Conservation (phyloP, 1,284 basidiomycete genomes). For the Leccinum idahoense region DNA sequence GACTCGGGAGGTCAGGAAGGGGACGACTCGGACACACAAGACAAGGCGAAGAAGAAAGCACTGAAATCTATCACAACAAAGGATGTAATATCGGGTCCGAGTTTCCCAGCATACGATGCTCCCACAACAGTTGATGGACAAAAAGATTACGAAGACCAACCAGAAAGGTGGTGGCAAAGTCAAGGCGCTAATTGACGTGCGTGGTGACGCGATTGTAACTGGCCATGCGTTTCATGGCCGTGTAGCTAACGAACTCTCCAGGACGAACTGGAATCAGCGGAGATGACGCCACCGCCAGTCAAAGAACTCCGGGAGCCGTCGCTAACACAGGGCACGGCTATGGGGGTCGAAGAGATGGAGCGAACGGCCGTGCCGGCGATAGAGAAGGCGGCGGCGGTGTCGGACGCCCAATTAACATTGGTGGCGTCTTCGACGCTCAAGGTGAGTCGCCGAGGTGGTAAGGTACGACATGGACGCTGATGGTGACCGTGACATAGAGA, state of each 20-base stretch:
- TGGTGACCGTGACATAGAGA: not conserved
- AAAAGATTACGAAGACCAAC: not conserved
- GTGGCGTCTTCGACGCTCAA: not conserved
- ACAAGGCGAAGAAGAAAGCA: too few relatives aligned
- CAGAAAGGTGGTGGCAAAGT: not conserved
- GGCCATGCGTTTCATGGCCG: not conserved
- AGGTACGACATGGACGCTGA: not conserved
- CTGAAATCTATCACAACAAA: too few relatives aligned
- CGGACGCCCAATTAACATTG: not conserved
- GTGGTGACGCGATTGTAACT: not conserved
- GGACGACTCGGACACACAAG: too few relatives aligned
- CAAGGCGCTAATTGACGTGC: not conserved
- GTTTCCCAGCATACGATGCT: not conserved
- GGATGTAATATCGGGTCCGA: too few relatives aligned
- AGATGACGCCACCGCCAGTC: not conserved
- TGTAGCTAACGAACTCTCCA: too few relatives aligned
- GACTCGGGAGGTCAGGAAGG: too few relatives aligned
- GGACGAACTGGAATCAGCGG: too few relatives aligned
- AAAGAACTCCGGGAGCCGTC: too few relatives aligned
- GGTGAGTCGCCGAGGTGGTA: not conserved
- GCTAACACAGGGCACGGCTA: not conserved
- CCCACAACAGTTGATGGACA: not conserved
- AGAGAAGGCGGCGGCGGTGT: not conserved
- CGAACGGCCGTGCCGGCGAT: not conserved
- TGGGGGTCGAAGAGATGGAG: not conserved